Evolutionary conservation across 2,329 filamentous ascomycete genomes (phyloP).

Genomic region (Colletotrichum sp.): DNA sequence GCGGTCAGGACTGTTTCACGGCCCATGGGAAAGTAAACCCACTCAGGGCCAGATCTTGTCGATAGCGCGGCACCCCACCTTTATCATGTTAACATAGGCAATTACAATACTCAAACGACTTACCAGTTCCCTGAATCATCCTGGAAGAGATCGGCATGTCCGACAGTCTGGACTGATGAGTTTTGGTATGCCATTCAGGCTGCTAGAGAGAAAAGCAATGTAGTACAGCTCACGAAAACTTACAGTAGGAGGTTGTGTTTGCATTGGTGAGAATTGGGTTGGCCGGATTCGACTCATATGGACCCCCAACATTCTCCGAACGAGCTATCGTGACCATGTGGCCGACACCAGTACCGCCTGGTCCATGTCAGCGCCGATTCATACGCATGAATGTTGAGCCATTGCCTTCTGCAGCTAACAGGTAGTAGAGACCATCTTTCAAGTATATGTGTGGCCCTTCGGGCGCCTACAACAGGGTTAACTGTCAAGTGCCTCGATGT

Average conservation of each 20-base stretch:
- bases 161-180: constrained; percentile 50
- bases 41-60: constrained; percentile 42
- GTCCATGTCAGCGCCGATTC: neutral
- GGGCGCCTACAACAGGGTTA: neutral
- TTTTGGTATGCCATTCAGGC: neutral
- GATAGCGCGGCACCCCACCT: constrained; percentile 44
- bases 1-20: constrained; percentile 45
- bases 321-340: constrained; percentile 56
- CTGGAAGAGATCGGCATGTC: constrained; percentile 62
- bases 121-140: constrained; percentile 44
- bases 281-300: constrained; percentile 44
- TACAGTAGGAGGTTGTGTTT: constrained; percentile 44
- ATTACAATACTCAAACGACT: neutral
- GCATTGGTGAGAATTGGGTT: constrained; percentile 54
- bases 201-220: neutral
- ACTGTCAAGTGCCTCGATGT: neutral
- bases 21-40: constrained; percentile 45
- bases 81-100: neutral
- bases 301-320: constrained; percentile 45
- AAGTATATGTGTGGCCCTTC: constrained; percentile 62
- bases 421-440: constrained; percentile 57
- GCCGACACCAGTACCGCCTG: constrained; percentile 48
- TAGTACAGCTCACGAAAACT: neutral
- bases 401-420: constrained; percentile 54
- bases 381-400: neutral